Base-by-base conservation (phyloP, 2,329 filamentous ascomycete genomes). In the Bipolaris cookei region DNA sequence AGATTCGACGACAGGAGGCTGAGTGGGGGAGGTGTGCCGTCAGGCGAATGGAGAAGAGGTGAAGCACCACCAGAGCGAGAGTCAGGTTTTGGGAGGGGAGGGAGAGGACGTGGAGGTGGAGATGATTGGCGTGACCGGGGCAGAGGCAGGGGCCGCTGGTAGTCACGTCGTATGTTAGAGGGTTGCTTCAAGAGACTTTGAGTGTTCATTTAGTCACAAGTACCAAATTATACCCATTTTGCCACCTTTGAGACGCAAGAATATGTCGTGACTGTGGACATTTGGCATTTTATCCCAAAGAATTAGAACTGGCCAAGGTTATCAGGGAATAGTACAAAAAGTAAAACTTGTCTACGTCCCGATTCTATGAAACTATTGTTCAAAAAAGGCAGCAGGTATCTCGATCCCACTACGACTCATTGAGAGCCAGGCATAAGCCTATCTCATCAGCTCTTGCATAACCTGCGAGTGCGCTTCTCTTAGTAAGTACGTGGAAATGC, bases 41-140 rank as follows among this genome's bases (percentile, higher is more conserved):
- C 75, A 41, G 88, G 87, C 1, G 88, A 90, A 67, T 90, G 88
- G 88, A 82, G 85, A 61, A 82, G 88, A 63, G 88, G 88, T 0
- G 87, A 90, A 69, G 81, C 80, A 52, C 69, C 88, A 47, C 87
- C 87, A 1, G 82, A 86, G 20, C 57, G 69, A 34, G 80, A 79
- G 32, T 44, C 54, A 5, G 61, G 64, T 7, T 66, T 63, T 45
- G 67, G 69, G 32, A 59, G 68, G 46, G 65, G 70, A 45, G 64
- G 72, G 50, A 78, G 79, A 54, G 75, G 76, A 47, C 74, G 76
- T 50, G 71, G 76, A 28, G 76, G 65, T 32, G 64, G 63, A 2
- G 61, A 65, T 47, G 65, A 60, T 21, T 68, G 67, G 59, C 60
- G 67, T 67, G 78, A 77, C 16, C 69, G 75, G 41, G 71, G 72